Conservation (phyloP, 345 rosid genomes). For the Firmiana major region DNA sequence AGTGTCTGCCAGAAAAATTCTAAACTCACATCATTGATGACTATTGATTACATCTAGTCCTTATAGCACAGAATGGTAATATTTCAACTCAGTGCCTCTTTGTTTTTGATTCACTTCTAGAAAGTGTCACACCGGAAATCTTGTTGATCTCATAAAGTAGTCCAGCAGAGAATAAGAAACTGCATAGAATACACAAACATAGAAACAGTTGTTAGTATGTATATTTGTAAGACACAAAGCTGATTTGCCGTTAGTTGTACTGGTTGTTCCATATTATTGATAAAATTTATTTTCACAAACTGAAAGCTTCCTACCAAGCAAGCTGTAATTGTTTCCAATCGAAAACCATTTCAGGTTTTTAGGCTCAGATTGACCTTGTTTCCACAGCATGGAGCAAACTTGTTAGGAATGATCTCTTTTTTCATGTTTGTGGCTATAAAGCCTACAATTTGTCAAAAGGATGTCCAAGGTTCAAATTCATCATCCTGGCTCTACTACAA, state of each 20-base stretch:
- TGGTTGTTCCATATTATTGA: not conserved
- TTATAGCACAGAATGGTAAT: not conserved
- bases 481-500: not conserved
- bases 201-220: not conserved
- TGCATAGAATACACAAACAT: constrained; percentile 32
- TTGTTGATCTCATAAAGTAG: constrained; percentile 70
- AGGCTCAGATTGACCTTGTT: not conserved
- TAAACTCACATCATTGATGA: not conserved
- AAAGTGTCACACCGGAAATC: constrained; percentile 43
- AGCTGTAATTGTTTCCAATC: not conserved
- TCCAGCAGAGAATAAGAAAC: constrained; percentile 76
- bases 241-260: not conserved
- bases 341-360: not conserved
- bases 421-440: not conserved
- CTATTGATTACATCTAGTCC: not conserved
- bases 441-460: not conserved
- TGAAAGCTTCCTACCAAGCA: not conserved
- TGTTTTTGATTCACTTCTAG: constrained; percentile 54
- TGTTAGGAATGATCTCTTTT: not conserved
- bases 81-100: constrained; percentile 43
- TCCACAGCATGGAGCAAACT: not conserved
- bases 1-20: not conserved
- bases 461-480: not conserved
- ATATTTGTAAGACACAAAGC: not conserved
- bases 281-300: not conserved